These are phyloP conservation scores for Ramaria rubella DNA, from an alignment of 768 basidiomycete genomes.

Conservation along the genomic window DNA sequence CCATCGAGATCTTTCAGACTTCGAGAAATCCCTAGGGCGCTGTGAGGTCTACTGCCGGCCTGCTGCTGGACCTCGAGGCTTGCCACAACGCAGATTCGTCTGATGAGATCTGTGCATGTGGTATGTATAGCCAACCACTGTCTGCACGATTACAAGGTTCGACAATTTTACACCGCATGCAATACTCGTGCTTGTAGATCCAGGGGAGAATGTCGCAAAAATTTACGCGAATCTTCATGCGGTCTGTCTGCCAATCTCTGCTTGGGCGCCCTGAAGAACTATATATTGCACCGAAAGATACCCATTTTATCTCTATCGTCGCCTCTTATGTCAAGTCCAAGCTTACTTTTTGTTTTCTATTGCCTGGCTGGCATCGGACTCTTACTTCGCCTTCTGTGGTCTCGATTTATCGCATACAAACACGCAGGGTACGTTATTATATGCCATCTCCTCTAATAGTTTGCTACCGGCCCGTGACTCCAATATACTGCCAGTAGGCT, in stretches of 20 bases:
- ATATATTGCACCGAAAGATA: not conserved
- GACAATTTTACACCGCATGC: not conserved
- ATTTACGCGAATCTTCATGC: not conserved
- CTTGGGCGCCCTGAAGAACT: not conserved
- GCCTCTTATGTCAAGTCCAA: not conserved
- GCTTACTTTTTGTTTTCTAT: not conserved
- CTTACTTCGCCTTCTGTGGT: not conserved
- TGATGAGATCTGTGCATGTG: not conserved
- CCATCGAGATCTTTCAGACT: no score
- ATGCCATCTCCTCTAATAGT: not conserved
- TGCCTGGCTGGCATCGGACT: not conserved
- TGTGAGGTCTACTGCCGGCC: not conserved
- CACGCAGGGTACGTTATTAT: constrained; percentile 1
- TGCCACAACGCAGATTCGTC: not conserved
- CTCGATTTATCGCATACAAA: not conserved
- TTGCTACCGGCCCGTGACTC: not conserved
- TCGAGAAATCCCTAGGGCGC: no score
- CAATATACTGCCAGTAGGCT: not conserved
- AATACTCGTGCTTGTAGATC: not conserved
- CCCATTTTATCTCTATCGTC: no score
- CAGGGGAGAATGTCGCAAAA: not conserved
- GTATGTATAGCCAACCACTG: not conserved
- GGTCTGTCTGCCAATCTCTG: not conserved
- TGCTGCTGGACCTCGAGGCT: not conserved
- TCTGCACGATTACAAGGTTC: not conserved